These are phyloP conservation scores for Aureobasidium sp. DNA, from an alignment of 2,329 filamentous ascomycete species.

Conservation along the genomic window DNA sequence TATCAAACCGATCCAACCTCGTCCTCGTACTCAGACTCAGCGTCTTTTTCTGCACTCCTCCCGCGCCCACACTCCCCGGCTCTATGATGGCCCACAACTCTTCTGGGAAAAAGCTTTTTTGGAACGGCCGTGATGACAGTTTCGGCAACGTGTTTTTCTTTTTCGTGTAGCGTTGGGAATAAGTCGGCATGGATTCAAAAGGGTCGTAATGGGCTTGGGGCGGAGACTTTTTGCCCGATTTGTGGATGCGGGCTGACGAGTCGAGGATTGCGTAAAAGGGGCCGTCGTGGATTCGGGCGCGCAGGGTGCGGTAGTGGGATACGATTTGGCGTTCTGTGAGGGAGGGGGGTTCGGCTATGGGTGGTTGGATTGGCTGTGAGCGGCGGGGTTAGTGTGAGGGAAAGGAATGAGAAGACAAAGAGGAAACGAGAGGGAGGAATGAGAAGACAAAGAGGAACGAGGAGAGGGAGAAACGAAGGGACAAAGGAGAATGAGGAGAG, in stretches of 20 bases:
- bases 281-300: slow-evolving; percentile 51
- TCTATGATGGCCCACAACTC: slow-evolving; percentile 52
- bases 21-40: slow-evolving; percentile 10
- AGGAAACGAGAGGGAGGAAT: no score
- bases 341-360: slow-evolving; percentile 35
- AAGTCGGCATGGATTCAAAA: slow-evolving; percentile 56
- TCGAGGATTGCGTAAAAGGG: slow-evolving; percentile 52
- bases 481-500: slow-evolving; percentile 1
- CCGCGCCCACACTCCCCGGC: slow-evolving; percentile 23
- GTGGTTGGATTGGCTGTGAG: slow-evolving; percentile 25
- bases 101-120: slow-evolving; percentile 51
- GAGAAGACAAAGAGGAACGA: no score
- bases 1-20: slow-evolving; percentile 23
- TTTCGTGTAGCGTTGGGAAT: slow-evolving; percentile 49
- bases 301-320: slow-evolving; percentile 45
- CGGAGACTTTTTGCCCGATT: slow-evolving; percentile 22
- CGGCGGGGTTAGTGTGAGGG: neutral
- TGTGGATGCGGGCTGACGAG: slow-evolving; percentile 38
- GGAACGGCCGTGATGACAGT: slow-evolving; percentile 48
- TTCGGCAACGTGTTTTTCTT: slow-evolving; percentile 50
- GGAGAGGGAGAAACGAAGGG: no score
- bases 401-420: no score
- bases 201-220: slow-evolving; percentile 48
- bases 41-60: neutral
- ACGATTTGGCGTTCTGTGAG: slow-evolving; percentile 42